Conservation (phyloP, 305 asterid species). For the Salvia sclarea region DNA sequence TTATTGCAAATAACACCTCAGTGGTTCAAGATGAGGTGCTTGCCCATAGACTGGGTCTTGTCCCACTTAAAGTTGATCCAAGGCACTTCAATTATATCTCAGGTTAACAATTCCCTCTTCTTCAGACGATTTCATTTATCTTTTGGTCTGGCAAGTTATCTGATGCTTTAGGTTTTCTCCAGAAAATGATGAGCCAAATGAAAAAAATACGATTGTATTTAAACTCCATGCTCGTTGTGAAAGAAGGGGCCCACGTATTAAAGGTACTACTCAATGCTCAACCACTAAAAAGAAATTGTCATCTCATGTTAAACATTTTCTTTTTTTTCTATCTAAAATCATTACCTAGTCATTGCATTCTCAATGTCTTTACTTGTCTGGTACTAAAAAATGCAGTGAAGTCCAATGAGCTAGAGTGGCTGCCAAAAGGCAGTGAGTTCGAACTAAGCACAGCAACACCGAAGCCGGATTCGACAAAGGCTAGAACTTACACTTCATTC, state of each 20-base stretch:
- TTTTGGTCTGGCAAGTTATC: conserved; percentile 28
- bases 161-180: conserved; percentile 38
- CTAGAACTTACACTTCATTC: conserved; percentile 79
- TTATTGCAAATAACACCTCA: conserved; percentile 86
- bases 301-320: neutral
- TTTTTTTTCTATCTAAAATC: neutral
- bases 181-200: conserved; percentile 80
- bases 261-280: conserved; percentile 45
- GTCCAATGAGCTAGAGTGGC: conserved; percentile 75
- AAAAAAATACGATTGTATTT: conserved; percentile 87
- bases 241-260: conserved; percentile 48
- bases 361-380: conserved; percentile 11
- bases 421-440: conserved; percentile 81
- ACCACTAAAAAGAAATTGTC: neutral
- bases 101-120: conserved; percentile 49
- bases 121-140: conserved; percentile 6
- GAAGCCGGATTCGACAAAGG: conserved; percentile 43
- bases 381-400: conserved; percentile 47
- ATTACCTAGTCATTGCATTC: conserved; percentile 12
- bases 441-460: conserved; percentile 40
- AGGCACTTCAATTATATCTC: conserved; percentile 71
- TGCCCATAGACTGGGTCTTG: conserved; percentile 85
- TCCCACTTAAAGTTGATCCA: conserved; percentile 86
- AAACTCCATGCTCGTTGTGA: conserved; percentile 71
- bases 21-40: conserved; percentile 95